A percentile compares a stretch with the other conserved stretches of the same genome.
Evolutionary conservation across 2,329 filamentous ascomycete genomes (phyloP).

Genomic region (Fusarium sacchari): DNA sequence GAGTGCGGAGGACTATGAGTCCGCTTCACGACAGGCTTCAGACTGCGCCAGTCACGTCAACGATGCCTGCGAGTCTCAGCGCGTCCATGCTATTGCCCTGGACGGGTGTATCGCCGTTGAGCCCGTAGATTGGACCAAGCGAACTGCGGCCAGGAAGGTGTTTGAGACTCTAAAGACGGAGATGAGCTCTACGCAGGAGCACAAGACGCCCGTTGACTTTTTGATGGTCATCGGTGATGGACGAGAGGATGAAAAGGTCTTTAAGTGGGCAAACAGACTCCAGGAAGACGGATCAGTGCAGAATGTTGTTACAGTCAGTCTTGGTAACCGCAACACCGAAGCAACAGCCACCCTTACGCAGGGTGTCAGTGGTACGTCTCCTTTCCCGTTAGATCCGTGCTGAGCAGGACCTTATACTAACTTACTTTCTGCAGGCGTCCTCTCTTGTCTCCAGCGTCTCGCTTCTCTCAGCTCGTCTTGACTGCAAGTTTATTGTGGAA

Average conservation of each 20-base stretch:
- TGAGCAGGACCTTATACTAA: neutral
- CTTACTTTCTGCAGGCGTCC: constrained; percentile 48
- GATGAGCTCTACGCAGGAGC: constrained; percentile 42
- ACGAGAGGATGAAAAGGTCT: constrained; percentile 92
- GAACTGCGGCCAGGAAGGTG: constrained; percentile 80
- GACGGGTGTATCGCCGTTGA: constrained; percentile 87
- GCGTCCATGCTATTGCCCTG: constrained; percentile 83
- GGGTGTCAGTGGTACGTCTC: constrained; percentile 82
- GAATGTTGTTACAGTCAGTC: constrained; percentile 84
- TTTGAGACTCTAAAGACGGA: constrained; percentile 66
- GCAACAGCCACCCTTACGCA: constrained; percentile 87
- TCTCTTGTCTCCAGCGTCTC: constrained; percentile 56
- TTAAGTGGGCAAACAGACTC: constrained; percentile 90
- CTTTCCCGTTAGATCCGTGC: too few relatives aligned
- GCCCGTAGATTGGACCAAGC: constrained; percentile 87
- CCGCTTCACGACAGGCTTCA: constrained; percentile 80
- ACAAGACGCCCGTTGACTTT: constrained; percentile 74
- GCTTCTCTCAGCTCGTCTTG: constrained; percentile 44
- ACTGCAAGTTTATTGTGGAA: constrained; percentile 25
- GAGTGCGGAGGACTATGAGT: constrained; percentile 78
- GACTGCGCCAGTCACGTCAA: constrained; percentile 97
- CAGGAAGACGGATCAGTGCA: constrained; percentile 66
- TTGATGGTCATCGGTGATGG: constrained; percentile 90
- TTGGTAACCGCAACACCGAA: constrained; percentile 89
- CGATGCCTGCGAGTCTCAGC: constrained; percentile 85